Evolutionary conservation across 108 stramenopile species (phyloP), one percentile per base, ranked within the genome.

Genomic region (Bacterosira constricta): DNA sequence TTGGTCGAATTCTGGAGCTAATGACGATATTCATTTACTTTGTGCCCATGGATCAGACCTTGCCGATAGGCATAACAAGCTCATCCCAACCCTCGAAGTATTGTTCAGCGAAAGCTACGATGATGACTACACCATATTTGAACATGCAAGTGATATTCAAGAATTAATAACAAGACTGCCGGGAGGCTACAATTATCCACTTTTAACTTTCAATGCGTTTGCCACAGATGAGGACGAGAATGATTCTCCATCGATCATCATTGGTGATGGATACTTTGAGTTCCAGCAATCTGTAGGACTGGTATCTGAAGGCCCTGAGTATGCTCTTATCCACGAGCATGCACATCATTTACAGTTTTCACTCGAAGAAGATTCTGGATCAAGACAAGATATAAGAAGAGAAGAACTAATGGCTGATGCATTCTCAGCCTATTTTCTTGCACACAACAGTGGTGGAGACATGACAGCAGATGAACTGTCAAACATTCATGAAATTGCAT

Each of bases 141-240:
- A 79, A 35, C 78, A 69, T 55, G 78, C 78, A 11, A 38, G 35
- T 44, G 73, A 79, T 25, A 79, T 79, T 31, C 66, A 79, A 68
- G 58, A 47, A 39, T 37, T 79, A 20, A 74, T 79, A 7, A 9
- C 7, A 20, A 53, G 78, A 3, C 66, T 79, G 3, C 78, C 78
- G 4, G 67, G 67, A 20, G 47, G 56, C 31, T 79, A 79, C 49
- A 56, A 74, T 37, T 68, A 58, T 35, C 78, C 78, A 18, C 51
- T 79, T 1, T 17, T 79, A 13, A 79, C 78, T 0, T 73, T 74
- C 44, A 79, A 79, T 79, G 78, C 78, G 3, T 79, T 79, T 73
- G 78, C 78, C 4, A 74, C 67, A 5, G 78, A 79, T 34, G 72
- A 60, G 61, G 66, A 61, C 23, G 66, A 69, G 17, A n/a, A 44